Conservation (phyloP, 2,329 filamentous ascomycete genomes). For the Trichoderma harzianum region DNA sequence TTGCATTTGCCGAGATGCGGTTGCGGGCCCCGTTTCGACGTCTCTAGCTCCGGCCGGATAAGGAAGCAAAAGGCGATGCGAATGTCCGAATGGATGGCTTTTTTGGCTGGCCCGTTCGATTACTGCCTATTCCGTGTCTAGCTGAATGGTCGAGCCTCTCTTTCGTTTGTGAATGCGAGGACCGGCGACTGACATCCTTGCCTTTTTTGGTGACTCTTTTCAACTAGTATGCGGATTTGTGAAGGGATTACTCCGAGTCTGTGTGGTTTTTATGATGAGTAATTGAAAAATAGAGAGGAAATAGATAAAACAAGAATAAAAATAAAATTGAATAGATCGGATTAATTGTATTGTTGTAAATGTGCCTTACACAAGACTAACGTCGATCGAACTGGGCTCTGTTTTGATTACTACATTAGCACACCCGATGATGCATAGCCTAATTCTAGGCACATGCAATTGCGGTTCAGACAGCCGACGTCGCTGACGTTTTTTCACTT, state of each 20-base stretch:
- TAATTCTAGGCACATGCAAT: not conserved
- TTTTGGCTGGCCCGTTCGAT: not conserved
- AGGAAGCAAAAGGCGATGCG: slow-evolving; percentile 13
- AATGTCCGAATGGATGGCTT: not conserved
- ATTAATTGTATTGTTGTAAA: not conserved
- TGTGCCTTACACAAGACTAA: not conserved
- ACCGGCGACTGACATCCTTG: not conserved
- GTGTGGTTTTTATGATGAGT: not conserved
- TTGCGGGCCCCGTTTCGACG: not conserved
- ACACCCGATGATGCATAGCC: not conserved
- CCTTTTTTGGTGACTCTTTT: not conserved
- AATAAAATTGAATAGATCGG: not conserved
- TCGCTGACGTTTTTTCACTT: not conserved
- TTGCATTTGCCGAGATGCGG: not conserved
- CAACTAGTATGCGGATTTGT: not conserved
- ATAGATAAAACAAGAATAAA: not conserved
- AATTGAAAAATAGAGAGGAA: not conserved
- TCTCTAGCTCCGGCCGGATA: not conserved
- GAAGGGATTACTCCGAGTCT: not conserved
- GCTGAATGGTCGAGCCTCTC: not conserved
- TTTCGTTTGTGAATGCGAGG: not conserved
- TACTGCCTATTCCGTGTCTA: not conserved
- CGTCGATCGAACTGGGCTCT: not conserved
- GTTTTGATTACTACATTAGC: not conserved
- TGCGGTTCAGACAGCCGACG: not conserved